Base-by-base conservation (phyloP, 257 asterid species). In the Fraxinus americana region DNA sequence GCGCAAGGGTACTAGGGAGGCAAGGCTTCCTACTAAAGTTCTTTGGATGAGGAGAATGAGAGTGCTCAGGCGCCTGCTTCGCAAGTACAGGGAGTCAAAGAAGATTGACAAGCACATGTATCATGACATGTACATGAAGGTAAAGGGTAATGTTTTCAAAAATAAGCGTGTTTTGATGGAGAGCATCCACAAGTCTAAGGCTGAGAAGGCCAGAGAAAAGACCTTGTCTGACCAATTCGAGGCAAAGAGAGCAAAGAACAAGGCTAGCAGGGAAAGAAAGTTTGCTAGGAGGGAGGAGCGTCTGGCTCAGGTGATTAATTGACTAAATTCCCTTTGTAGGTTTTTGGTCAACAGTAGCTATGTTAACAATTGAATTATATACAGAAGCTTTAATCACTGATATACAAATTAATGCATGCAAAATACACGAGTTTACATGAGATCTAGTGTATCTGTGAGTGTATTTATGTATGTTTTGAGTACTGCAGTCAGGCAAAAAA, bases 241-340 rank as follows among this genome's bases (percentile, higher is more conserved):
- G 32, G 82, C 82, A 25, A 79, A 72, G 82, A 76, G 89, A 71
- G 87, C 89, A 2, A 86, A 83, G 89, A 86, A 83, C 75, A 86
- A 86, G 57, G 89, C 89, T 68, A 86, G 89, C 89, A 72, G 89
- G 75, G 89, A 86, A 81, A 83, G 89, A 52, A 86, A 86, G 79
- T 7, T 75, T 19, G 89, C 89, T n/a, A 80, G 89, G 80, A 86
- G 89, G 76, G 89, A 86, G 77, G 87, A 86, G 78, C 67, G 89
- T 0, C 75, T 86, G 1, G 89, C 89, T 38, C 87, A 83, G 89
- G 89, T 86, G 34, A 83, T 12, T 19, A 43, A 23, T 11, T 13
- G 35, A 29, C 16, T 19, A 17, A 35, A 63, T 11, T 63, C 34
- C 36, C 35, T 10, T n/a, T 39, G 38, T 45, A n/a, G n/a, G 7